Evolutionary conservation across 768 basidiomycete genomes (phyloP).

Genomic region (Amanita muscaria): DNA sequence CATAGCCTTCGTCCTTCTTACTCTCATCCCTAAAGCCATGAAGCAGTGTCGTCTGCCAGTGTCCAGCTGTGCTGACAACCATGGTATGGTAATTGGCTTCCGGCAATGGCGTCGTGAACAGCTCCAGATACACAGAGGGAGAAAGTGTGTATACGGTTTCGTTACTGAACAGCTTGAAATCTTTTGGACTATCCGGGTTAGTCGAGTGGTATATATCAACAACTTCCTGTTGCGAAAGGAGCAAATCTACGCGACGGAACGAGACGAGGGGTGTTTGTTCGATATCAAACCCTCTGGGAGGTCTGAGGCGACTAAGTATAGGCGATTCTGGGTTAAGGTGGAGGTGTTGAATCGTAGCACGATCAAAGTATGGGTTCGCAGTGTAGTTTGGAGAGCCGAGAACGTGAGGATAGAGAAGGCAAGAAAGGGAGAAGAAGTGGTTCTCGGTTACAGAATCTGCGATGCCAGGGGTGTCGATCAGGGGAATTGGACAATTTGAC

Average conservation of each 20-base stretch:
- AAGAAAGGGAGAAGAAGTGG: conserved; percentile 68
- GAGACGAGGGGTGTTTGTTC: conserved; percentile 51
- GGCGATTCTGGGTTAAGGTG: conserved; percentile 53
- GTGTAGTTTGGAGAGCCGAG: conserved; percentile 56
- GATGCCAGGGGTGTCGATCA: not conserved
- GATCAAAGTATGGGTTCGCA: conserved; percentile 45
- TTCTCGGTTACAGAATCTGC: conserved; percentile 63
- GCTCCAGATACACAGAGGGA: conserved; percentile 41
- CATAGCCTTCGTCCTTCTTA: conserved; percentile 28
- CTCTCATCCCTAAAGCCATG: conserved; percentile 20
- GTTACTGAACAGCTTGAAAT: conserved; percentile 43
- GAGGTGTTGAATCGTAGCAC: conserved; percentile 56
- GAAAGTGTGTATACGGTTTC: conserved; percentile 47
- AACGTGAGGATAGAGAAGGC: conserved; percentile 57
- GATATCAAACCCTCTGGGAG: conserved; percentile 48
- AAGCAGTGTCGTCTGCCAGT: conserved; percentile 59
- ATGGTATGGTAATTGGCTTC: conserved; percentile 50
- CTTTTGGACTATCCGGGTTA: conserved; percentile 20
- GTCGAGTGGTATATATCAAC: conserved; percentile 31
- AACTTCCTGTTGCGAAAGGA: conserved; percentile 42
- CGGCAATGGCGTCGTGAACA: conserved; percentile 40
- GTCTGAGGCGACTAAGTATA: conserved; percentile 29
- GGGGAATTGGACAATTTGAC: conserved; percentile 12
- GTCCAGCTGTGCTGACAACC: conserved; percentile 56
- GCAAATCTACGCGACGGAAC: conserved; percentile 57